Conservation (phyloP, 164 flowering plant genomes). For the Macadamia integrifolia region DNA sequence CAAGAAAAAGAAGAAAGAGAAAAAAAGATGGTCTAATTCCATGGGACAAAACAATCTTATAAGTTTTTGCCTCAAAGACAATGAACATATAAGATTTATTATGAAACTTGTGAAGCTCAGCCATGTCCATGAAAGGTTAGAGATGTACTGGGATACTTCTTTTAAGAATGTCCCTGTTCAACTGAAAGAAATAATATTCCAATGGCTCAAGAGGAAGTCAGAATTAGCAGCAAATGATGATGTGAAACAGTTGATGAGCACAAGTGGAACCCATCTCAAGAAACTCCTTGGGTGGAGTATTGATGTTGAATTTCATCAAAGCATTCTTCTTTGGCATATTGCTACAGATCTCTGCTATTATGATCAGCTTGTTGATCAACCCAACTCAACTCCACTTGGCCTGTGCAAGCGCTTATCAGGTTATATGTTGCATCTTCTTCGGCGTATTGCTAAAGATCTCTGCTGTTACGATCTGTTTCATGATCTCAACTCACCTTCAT, state of each 20-base stretch:
- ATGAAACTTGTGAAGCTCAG: too few species aligned
- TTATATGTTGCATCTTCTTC: slow-evolving; percentile 21
- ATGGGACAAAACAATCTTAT: slow-evolving; percentile 12
- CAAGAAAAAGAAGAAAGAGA: not conserved
- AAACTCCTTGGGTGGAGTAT: slow-evolving; percentile 4
- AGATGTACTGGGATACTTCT: too few species aligned
- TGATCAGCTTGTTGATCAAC: not conserved
- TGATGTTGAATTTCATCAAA: not conserved
- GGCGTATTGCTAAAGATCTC: slow-evolving; percentile 31
- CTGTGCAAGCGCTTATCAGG: slow-evolving; percentile 10
- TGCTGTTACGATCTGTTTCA: too few species aligned
- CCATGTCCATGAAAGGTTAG: too few species aligned
- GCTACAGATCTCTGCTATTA: slow-evolving; percentile 22
- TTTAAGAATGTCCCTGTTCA: too few species aligned
- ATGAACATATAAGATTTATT: too few species aligned
- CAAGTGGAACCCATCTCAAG: not conserved
- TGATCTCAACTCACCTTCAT: too few species aligned
- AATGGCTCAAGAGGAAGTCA: too few species aligned
- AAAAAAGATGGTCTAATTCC: slow-evolving; percentile 25
- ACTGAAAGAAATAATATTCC: too few species aligned
- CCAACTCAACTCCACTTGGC: too few species aligned
- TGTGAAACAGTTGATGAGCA: not conserved
- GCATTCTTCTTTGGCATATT: slow-evolving; percentile 23
- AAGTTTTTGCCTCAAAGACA: not conserved
- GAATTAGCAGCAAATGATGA: too few species aligned